phyloP scores from a whole-genome alignment of 2,329 filamentous ascomycete genomes.

The Talaromyces sp. region DNA sequence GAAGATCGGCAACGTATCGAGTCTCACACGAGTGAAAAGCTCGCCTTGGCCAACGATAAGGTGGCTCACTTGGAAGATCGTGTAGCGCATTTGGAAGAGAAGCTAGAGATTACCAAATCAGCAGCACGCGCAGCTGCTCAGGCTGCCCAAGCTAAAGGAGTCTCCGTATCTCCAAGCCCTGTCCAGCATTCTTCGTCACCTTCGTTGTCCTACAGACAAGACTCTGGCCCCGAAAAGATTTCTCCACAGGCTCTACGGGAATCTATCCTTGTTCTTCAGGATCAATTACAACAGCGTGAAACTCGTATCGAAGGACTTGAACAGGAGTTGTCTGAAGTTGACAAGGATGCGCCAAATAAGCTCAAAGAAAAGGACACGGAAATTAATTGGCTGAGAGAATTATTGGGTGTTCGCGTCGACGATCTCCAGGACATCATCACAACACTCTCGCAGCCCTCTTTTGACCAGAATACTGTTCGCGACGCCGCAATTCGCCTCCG shows the following conservation, averaged over 20 bases:
- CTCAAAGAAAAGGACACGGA: conserved; percentile 90
- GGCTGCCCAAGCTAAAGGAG: conserved; percentile 58
- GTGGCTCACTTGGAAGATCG: conserved; percentile 80
- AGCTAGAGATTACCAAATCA: conserved; percentile 81
- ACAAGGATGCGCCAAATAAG: conserved; percentile 72
- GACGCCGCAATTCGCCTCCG: conserved; percentile 90
- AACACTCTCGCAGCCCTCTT: conserved; percentile 66
- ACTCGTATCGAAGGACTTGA: conserved; percentile 83
- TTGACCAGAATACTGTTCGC: conserved; percentile 72
- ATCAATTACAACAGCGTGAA: conserved; percentile 93
- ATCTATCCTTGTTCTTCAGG: conserved; percentile 92
- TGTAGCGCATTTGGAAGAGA: conserved; percentile 78
- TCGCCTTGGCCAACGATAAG: conserved; percentile 78
- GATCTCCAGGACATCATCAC: conserved; percentile 89
- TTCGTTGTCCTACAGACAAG: conserved; percentile 39
- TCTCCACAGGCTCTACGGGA: conserved; percentile 92
- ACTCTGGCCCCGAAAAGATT: conserved; percentile 68
- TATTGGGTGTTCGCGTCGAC: conserved; percentile 81
- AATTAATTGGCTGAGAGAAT: conserved; percentile 88
- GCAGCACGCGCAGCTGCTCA: conserved; percentile 77
- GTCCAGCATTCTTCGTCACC: conserved; percentile 41
- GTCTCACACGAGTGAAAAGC: conserved; percentile 70
- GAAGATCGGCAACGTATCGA: conserved; percentile 81
- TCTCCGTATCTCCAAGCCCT: conserved; percentile 27
- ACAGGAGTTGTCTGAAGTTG: conserved; percentile 59